Evolutionary conservation across 805 yeast genomes (phyloP).

Genomic region (Candida ulmi): DNA sequence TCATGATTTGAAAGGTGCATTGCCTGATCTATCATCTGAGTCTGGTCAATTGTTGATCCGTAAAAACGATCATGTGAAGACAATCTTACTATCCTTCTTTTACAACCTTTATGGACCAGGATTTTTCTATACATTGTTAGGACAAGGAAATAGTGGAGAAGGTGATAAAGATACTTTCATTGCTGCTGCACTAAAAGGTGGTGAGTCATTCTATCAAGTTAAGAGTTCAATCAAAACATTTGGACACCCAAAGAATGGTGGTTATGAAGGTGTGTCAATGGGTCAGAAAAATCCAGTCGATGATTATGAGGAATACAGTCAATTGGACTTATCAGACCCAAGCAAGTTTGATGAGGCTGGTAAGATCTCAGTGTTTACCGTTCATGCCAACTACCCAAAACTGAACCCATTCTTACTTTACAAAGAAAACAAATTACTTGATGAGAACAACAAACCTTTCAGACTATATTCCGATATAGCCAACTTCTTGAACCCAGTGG

Average conservation of each 20-base stretch:
- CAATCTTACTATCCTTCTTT: constrained; percentile 54
- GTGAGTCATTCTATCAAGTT: constrained; percentile 48
- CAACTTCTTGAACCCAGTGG: background rate
- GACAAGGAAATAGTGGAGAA: constrained; percentile 73
- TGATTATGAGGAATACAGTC: constrained; percentile 29
- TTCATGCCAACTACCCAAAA: constrained; percentile 33
- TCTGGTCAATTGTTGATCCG: constrained; percentile 65
- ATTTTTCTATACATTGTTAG: constrained; percentile 59
- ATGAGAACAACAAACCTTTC: constrained; percentile 14
- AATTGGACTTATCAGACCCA: background rate
- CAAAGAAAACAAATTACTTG: constrained; percentile 2
- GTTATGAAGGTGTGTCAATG: constrained; percentile 69
- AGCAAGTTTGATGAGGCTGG: constrained; percentile 8
- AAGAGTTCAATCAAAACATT: constrained; percentile 20
- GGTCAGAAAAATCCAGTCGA: constrained; percentile 64
- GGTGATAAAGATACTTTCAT: constrained; percentile 78
- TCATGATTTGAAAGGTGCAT: constrained; percentile 58
- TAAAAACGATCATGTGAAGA: constrained; percentile 52
- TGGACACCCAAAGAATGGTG: constrained; percentile 25
- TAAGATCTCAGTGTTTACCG: constrained; percentile 24
- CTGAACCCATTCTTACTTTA: constrained; percentile 27
- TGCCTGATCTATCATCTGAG: constrained; percentile 66
- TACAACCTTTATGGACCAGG: constrained; percentile 64
- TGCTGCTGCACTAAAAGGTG: constrained; percentile 55
- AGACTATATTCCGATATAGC: constrained; percentile 22